phyloP scores from a whole-genome alignment of 1,284 basidiomycete genomes.

The Puccinia horiana region DNA sequence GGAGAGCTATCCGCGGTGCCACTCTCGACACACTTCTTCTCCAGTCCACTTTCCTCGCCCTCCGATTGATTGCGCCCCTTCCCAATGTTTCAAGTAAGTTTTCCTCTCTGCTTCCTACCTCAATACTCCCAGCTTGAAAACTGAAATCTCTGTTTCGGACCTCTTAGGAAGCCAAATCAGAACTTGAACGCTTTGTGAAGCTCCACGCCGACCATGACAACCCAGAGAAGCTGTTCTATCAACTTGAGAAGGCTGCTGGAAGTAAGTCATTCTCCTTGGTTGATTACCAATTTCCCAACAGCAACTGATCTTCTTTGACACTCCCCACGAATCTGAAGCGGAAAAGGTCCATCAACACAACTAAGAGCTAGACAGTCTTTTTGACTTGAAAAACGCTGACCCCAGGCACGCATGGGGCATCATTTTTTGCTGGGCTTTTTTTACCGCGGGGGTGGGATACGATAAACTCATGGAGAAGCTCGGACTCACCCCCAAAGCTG shows the following conservation, averaged over 20 bases:
- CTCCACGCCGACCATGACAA: not conserved
- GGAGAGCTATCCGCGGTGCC: no score
- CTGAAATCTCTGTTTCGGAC: not conserved
- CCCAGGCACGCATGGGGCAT: not conserved
- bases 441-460: not conserved
- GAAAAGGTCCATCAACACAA: not conserved
- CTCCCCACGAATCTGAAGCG: not conserved
- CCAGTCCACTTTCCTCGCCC: not conserved
- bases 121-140: not conserved
- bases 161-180: not conserved
- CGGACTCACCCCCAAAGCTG: not conserved
- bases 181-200: not conserved
- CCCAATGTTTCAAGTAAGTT: not conserved
- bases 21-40: no score
- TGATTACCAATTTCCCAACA: not conserved
- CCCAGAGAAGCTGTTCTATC: not conserved
- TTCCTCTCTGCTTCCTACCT: not conserved
- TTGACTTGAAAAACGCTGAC: not conserved
- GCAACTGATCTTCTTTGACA: not conserved
- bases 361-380: not conserved
- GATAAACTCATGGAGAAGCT: not conserved
- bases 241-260: not conserved
- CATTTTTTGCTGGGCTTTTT: not conserved
- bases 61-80: conserved; percentile 1
- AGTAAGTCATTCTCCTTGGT: conserved; percentile 1